These are phyloP conservation scores for Kodamaea plutei DNA, from an alignment of 1,139 yeast genomes.

Conservation along the genomic window DNA sequence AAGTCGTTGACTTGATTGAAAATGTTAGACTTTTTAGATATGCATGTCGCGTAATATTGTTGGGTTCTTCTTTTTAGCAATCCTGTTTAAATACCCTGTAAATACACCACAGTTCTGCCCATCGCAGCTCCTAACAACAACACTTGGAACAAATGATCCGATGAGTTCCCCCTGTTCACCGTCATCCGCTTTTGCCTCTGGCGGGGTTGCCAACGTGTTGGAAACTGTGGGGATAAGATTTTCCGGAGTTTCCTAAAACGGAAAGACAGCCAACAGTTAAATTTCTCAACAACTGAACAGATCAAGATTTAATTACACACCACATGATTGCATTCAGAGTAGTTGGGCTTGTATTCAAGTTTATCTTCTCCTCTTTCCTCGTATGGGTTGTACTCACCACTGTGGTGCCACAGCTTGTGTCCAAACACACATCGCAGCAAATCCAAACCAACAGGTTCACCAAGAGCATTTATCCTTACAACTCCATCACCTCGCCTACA, in stretches of 20 bases:
- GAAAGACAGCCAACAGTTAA: constrained; percentile 4
- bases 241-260: constrained; percentile 1
- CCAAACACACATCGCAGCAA: constrained; percentile 27
- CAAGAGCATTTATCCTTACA: constrained; percentile 29
- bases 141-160: too few relatives aligned
- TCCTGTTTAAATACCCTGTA: too few relatives aligned
- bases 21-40: too few relatives aligned
- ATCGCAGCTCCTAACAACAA: too few relatives aligned
- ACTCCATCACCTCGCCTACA: constrained; percentile 35
- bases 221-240: too few relatives aligned
- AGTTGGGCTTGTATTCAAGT: constrained; percentile 13
- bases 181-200: too few relatives aligned
- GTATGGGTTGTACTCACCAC: constrained; percentile 42
- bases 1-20: neutral
- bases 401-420: constrained; percentile 33
- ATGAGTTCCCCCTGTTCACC: too few relatives aligned
- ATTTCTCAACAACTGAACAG: constrained; percentile 3
- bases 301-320: too few relatives aligned
- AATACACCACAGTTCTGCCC: too few relatives aligned
- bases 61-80: too few relatives aligned
- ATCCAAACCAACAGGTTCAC: constrained; percentile 24
- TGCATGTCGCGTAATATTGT: too few relatives aligned
- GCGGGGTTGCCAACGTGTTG: too few relatives aligned
- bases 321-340: constrained; percentile 17
- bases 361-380: constrained; percentile 23